Conservation (phyloP, 495 filamentous ascomycete species). For the Penicillium parvum region DNA sequence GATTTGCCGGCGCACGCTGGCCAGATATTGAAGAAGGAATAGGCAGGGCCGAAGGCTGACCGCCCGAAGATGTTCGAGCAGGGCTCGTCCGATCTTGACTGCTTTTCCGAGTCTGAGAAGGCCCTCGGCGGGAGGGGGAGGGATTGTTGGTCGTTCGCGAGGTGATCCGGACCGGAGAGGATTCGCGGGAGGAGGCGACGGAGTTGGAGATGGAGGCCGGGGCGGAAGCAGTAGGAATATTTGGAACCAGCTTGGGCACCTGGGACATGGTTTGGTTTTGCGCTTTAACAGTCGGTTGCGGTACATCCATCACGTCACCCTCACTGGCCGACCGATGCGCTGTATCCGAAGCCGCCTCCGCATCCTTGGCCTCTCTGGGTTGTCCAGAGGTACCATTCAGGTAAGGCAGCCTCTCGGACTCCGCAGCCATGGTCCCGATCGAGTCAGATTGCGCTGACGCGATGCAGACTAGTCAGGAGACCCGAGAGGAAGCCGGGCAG, state of each 20-base stretch:
- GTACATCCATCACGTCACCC: constrained; percentile 29
- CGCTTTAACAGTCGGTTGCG: constrained; percentile 29
- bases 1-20: constrained; percentile 60
- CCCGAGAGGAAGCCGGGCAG: constrained; percentile 35
- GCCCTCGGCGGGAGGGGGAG: constrained; percentile 24
- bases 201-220: constrained; percentile 40
- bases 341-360: constrained; percentile 26
- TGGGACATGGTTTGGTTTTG: constrained; percentile 32
- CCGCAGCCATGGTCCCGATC: constrained; percentile 40
- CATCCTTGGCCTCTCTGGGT: constrained; percentile 29
- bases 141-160: constrained; percentile 33
- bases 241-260: constrained; percentile 36
- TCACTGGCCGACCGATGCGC: constrained; percentile 28
- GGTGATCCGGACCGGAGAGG: constrained; percentile 42
- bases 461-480: constrained; percentile 39
- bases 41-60: constrained; percentile 32
- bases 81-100: constrained; percentile 63
- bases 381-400: constrained; percentile 32
- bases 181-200: constrained; percentile 47
- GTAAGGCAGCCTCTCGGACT: constrained; percentile 44
- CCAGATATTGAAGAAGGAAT: constrained; percentile 54
- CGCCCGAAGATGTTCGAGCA: constrained; percentile 45
- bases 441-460: constrained; percentile 32
- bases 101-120: constrained; percentile 63
- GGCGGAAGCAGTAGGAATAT: constrained; percentile 28